Conservation (phyloP, 1,139 yeast species). For the Casaregolazyma lundiana region DNA sequence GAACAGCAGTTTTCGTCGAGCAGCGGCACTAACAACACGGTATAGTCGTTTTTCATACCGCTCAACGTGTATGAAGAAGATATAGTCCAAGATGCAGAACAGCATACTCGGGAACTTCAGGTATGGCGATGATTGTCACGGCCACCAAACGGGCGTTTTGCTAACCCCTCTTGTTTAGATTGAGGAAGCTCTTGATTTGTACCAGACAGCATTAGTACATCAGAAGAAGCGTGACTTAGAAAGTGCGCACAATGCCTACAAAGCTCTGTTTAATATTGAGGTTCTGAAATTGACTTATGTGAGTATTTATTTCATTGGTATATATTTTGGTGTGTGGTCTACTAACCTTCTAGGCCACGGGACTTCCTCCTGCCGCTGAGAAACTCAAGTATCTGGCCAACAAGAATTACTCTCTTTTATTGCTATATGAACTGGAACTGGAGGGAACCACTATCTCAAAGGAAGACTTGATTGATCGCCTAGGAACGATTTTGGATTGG, state of each 20-base stretch:
- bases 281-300: conserved; percentile 42
- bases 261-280: conserved; percentile 60
- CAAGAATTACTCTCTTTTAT: conserved; percentile 75
- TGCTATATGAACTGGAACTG: conserved; percentile 46
- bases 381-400: conserved; percentile 70
- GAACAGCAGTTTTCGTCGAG: neutral
- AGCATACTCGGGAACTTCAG: conserved; percentile 80
- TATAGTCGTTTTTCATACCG: conserved; percentile 54
- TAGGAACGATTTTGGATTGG: conserved; percentile 30
- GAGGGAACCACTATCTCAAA: conserved; percentile 24
- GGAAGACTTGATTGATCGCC: conserved; percentile 25
- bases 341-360: conserved; percentile 20
- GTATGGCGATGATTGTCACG: conserved; percentile 25
- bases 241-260: conserved; percentile 54
- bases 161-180: conserved; percentile 41
- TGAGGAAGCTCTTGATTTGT: conserved; percentile 77
- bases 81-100: conserved; percentile 64
- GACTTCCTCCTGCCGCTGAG: conserved; percentile 64
- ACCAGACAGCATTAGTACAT: conserved; percentile 60
- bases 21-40: neutral
- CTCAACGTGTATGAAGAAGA: conserved; percentile 74
- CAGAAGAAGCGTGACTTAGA: conserved; percentile 50
- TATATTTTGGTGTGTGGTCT: neutral
- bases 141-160: neutral
- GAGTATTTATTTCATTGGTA: conserved; percentile 9